Evolutionary conservation across 306 rosid species (phyloP), one percentile per base, ranked within the genome.

Genomic region (Prunus salicina): DNA sequence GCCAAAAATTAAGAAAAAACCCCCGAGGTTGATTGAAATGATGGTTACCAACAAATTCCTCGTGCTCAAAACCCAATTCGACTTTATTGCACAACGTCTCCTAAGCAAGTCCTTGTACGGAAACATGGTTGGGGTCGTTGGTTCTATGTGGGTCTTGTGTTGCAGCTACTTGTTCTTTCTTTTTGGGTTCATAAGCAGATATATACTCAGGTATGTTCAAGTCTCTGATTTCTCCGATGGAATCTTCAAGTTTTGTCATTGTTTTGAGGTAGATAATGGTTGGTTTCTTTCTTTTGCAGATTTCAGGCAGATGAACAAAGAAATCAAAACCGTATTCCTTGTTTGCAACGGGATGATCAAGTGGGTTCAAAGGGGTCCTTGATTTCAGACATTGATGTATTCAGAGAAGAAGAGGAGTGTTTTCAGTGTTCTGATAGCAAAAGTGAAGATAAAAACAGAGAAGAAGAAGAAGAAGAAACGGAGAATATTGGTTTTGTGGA

Each of bases 391-490:
- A 47, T 52, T 72, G 82, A 74, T 72, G 86, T 57, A 38, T 70
- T 76, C 32, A 51, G 76, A 60, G 87, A 90, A 72, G 87, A 83
- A 22, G 64, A 81, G 9, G 46, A 46, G 43, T 6, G 2, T 7
- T 38, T 38, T 6, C 43, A 0, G 43, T 38, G 1, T 38, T 38
- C 9, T 6, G 9, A 38, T 38, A 1, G 43, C 9, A 38, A 1
- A 38, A 7, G 9, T 34, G 20, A 65, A 57, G 20, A 41, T 47
- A 27, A 25, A 27, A 82, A 38, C 43, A 38, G 43, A 7, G 9
- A 6, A 60, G 87, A 90, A 72, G 87, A 90, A 72, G 87, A 90
- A 72, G 87, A 71, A 70, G 84, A 56, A 72, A 64, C 75, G 73
- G 70, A 57, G 67, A 10, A 30, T 15, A 27, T 5, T 30, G 72